phyloP scores from a whole-genome alignment of 2,329 filamentous ascomycete species.

The Alternaria arborescens region DNA sequence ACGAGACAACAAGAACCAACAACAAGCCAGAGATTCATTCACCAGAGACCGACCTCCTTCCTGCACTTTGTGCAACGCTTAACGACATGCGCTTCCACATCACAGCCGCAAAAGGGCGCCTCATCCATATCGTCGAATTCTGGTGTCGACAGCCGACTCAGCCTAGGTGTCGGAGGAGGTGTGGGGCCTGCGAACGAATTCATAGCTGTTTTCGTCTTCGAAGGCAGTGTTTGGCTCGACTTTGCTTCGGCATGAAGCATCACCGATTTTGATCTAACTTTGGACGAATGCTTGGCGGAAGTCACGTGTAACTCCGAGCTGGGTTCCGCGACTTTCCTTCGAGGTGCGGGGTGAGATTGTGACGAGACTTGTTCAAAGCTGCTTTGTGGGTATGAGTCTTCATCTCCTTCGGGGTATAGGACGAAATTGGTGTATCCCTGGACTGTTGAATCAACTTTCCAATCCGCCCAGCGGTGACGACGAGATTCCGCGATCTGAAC shows the following conservation, averaged over 20 bases:
- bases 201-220: not conserved
- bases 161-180: constrained; percentile 45
- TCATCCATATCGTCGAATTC: constrained; percentile 42
- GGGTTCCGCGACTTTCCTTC: not conserved
- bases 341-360: not conserved
- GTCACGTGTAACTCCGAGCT: constrained; percentile 23
- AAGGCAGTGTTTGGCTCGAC: not conserved
- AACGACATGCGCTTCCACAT: constrained; percentile 15
- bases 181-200: constrained; percentile 10
- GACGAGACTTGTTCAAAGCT: not conserved
- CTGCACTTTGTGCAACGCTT: constrained; percentile 34
- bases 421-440: constrained; percentile 11
- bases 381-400: not conserved
- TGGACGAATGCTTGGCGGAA: constrained; percentile 10
- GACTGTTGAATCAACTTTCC: not conserved
- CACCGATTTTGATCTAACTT: constrained; percentile 24
- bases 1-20: not conserved
- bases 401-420: constrained; percentile 4
- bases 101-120: constrained; percentile 46
- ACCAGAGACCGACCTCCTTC: constrained; percentile 7
- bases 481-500: constrained; percentile 38
- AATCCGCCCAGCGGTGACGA: constrained; percentile 26
- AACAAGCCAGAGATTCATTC: not conserved
- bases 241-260: constrained; percentile 23
- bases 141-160: constrained; percentile 44